These are phyloP conservation scores for Chlamydomonas sp. DNA, from an alignment of 139 green algal species.

Conservation along the genomic window DNA sequence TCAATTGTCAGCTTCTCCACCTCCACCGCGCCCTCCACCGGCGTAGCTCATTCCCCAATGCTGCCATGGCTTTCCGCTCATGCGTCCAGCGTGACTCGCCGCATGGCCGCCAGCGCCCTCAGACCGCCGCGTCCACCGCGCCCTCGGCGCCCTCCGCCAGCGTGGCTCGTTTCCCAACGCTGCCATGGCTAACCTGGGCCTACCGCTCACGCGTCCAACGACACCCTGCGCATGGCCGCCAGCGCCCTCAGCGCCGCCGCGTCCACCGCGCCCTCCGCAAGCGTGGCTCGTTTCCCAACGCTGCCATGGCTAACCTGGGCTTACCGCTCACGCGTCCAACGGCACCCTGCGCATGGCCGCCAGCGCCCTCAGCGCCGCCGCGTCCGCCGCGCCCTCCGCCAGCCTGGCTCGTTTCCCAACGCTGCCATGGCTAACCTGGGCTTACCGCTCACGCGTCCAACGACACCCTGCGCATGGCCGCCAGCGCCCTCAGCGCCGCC, in stretches of 20 bases:
- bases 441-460: not conserved
- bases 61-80: too few relatives aligned
- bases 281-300: too few relatives aligned
- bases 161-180: too few relatives aligned
- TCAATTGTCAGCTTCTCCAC: too few relatives aligned
- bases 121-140: conserved; percentile 1
- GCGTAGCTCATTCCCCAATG: too few relatives aligned
- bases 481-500: conserved; percentile 42
- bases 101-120: conserved; percentile 36
- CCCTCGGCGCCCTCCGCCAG: conserved; percentile 23
- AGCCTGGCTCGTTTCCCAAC: too few relatives aligned
- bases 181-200: too few relatives aligned
- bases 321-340: not conserved
- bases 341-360: conserved; percentile 41
- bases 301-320: too few relatives aligned
- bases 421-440: too few relatives aligned
- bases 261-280: conserved; percentile 23
- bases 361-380: conserved; percentile 40
- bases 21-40: too few relatives aligned
- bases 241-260: conserved; percentile 31
- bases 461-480: conserved; percentile 39
- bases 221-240: conserved; percentile 25
- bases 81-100: not conserved
- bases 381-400: conserved; percentile 39
- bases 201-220: not conserved